A percentile compares a stretch with the other conserved stretches of the same genome.
These are phyloP conservation scores for Nemania bipapillata DNA, from an alignment of 2,329 filamentous ascomycete genomes.

Conservation along the genomic window DNA sequence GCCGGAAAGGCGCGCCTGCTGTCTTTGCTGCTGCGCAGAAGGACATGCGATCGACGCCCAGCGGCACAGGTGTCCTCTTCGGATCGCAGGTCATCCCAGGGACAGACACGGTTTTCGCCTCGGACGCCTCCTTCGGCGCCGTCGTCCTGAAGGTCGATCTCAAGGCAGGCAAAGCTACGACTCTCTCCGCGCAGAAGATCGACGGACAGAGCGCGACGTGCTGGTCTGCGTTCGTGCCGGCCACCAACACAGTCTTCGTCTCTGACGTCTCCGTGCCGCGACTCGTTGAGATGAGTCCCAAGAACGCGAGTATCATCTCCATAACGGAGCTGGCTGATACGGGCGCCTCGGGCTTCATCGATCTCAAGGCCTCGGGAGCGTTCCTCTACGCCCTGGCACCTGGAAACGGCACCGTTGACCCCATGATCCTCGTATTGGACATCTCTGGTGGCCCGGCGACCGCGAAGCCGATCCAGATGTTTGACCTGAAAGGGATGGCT, in stretches of 20 bases:
- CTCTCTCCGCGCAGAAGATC: conserved; percentile 53
- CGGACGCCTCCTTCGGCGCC: conserved; percentile 69
- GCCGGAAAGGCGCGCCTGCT: conserved; percentile 51
- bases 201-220: conserved; percentile 66
- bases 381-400: conserved; percentile 69
- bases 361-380: conserved; percentile 62
- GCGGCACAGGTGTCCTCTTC: conserved; percentile 68
- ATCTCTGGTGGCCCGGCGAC: conserved; percentile 1
- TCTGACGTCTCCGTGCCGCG: conserved; percentile 65
- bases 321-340: conserved; percentile 57
- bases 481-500: neutral
- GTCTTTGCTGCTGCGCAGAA: conserved; percentile 40
- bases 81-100: conserved; percentile 61
- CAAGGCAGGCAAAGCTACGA: neutral
- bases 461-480: conserved; percentile 1
- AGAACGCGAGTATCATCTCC: conserved; percentile 60
- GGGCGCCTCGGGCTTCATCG: conserved; percentile 65
- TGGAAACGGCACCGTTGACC: conserved; percentile 58
- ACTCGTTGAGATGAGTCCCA: conserved; percentile 66
- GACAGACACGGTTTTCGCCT: conserved; percentile 59
- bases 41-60: conserved; percentile 57
- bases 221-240: conserved; percentile 64
- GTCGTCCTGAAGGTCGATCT: conserved; percentile 56
- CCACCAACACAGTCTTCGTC: conserved; percentile 64
- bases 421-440: conserved; percentile 1